These are phyloP conservation scores for Saccharum hybrid DNA, from an alignment of 202 grass and related monocot genomes.

Conservation along the genomic window DNA sequence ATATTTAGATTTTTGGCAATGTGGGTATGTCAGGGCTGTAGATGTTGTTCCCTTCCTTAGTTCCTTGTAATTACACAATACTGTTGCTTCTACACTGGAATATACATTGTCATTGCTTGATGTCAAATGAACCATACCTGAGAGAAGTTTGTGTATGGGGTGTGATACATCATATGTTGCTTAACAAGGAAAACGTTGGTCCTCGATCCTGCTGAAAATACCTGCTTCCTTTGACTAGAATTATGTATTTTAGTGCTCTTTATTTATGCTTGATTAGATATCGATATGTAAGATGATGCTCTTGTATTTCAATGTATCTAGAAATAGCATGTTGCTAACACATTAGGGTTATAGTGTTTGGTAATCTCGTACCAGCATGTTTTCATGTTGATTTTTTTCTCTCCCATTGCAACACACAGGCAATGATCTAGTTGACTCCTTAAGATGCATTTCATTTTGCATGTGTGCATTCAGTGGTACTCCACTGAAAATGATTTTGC, in stretches of 20 bases:
- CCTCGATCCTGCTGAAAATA: not conserved
- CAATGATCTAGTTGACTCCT: not conserved
- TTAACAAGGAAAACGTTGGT: not conserved
- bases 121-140: not conserved
- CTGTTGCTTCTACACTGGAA: conserved; percentile 46
- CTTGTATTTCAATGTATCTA: not conserved
- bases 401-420: not conserved
- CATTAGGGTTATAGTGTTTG: not conserved
- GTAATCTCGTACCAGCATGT: not conserved
- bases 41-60: conserved; percentile 39
- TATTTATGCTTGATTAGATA: not conserved
- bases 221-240: not conserved
- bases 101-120: conserved; percentile 41
- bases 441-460: not conserved
- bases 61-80: conserved; percentile 55
- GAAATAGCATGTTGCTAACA: not conserved
- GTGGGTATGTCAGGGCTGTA: conserved; percentile 56
- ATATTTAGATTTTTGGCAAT: conserved; percentile 47
- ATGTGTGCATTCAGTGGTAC: not conserved
- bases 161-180: not conserved
- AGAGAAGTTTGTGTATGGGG: not conserved
- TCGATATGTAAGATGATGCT: not conserved
- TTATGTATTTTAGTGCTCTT: not conserved
- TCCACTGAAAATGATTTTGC: not conserved
- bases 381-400: not conserved